phyloP scores from a whole-genome alignment of 1,139 yeast genomes.

The Yamadazyma pseudoaaseri region DNA sequence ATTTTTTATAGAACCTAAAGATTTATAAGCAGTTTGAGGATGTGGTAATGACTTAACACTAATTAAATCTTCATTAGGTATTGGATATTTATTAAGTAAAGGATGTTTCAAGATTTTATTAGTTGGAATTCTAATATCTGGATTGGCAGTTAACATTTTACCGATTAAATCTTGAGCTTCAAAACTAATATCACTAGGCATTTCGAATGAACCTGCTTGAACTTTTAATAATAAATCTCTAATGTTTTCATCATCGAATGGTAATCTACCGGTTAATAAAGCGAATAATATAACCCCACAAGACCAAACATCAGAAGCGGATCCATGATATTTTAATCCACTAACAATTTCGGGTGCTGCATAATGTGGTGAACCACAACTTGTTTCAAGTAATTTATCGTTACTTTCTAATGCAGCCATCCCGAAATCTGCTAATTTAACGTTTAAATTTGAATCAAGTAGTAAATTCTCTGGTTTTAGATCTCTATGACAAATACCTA shows the following conservation, averaged over 20 bases:
- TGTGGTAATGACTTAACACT: slow-evolving; percentile 58
- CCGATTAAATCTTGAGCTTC: slow-evolving; percentile 74
- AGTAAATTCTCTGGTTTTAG: slow-evolving; percentile 76
- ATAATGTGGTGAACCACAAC: slow-evolving; percentile 85
- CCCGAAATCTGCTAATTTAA: slow-evolving; percentile 82
- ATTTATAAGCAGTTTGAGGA: slow-evolving; percentile 58
- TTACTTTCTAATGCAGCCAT: slow-evolving; percentile 83
- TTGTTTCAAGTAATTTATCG: slow-evolving; percentile 69
- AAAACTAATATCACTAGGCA: slow-evolving; percentile 62
- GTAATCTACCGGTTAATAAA: slow-evolving; percentile 71
- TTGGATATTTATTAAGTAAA: slow-evolving; percentile 60
- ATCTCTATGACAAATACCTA: slow-evolving; percentile 80
- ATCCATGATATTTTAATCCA: slow-evolving; percentile 76
- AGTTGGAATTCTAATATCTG: slow-evolving; percentile 71
- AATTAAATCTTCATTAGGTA: slow-evolving; percentile 49
- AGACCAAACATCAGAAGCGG: slow-evolving; percentile 84
- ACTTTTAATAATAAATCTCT: slow-evolving; percentile 68
- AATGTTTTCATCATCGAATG: slow-evolving; percentile 80
- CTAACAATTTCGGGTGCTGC: slow-evolving; percentile 86
- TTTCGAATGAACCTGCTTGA: slow-evolving; percentile 70
- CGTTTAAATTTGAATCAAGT: slow-evolving; percentile 63
- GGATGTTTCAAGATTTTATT: slow-evolving; percentile 77
- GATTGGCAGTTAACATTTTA: slow-evolving; percentile 77
- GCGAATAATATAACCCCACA: slow-evolving; percentile 84
- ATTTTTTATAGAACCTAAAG: slow-evolving; percentile 45